phyloP scores from a whole-genome alignment of 2,329 filamentous ascomycete genomes.

The Phialophora macrospora region DNA sequence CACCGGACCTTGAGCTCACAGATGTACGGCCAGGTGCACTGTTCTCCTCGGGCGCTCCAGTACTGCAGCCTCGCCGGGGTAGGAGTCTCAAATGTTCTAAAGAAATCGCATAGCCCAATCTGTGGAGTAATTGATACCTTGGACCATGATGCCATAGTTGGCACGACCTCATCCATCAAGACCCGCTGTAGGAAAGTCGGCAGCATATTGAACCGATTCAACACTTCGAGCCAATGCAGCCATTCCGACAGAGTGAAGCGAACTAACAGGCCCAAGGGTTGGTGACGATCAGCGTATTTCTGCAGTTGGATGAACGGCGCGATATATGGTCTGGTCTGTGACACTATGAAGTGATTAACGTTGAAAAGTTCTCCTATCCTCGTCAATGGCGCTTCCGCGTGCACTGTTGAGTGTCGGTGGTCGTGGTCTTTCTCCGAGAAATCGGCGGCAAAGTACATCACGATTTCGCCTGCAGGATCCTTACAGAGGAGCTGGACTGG shows the following conservation, averaged over 20 bases:
- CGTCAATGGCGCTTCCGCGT: conserved; percentile 91
- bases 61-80: conserved; percentile 76
- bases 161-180: conserved; percentile 75
- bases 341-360: conserved; percentile 98
- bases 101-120: conserved; percentile 73
- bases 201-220: conserved; percentile 76
- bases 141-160: conserved; percentile 89
- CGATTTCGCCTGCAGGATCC: conserved; percentile 71
- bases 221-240: conserved; percentile 75
- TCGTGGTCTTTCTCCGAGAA: conserved; percentile 51
- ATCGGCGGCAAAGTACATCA: conserved; percentile 32
- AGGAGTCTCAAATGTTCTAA: conserved; percentile 79
- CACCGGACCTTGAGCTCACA: conserved; percentile 80
- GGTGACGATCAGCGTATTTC: conserved; percentile 64
- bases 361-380: conserved; percentile 94
- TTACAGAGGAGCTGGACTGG: conserved; percentile 80
- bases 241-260: conserved; percentile 42
- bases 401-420: conserved; percentile 71
- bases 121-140: conserved; percentile 93
- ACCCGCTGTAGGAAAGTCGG: conserved; percentile 74
- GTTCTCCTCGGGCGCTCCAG: conserved; percentile 84
- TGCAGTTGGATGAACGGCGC: conserved; percentile 82
- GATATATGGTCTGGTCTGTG: conserved; percentile 93
- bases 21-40: conserved; percentile 88
- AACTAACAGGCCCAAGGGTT: conserved; percentile 75